Evolutionary conservation across 2,329 filamentous ascomycete genomes (phyloP), one percentile per base, ranked within the genome.

Genomic region (Claviceps paspali): DNA sequence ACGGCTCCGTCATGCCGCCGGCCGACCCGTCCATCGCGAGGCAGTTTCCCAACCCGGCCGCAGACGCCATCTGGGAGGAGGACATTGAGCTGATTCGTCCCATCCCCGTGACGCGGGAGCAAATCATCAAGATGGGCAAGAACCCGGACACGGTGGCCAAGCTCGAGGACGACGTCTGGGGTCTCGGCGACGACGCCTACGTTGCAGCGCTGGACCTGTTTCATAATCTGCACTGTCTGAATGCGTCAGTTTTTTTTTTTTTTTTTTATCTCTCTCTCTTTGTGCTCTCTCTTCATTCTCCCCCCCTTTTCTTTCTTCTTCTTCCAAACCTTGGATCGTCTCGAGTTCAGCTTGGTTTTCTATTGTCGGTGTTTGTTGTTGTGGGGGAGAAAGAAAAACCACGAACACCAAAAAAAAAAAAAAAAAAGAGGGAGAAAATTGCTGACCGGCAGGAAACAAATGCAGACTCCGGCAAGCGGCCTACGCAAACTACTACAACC

Each of bases 71-170:
- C 17, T 38, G 36, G 36, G 22, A 27, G n/a, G 5, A 23, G 7
- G 19, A 33, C 15, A 33, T 33, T 19, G 15, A 24, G 36, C 29
- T 29, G 4, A 24, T 19, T 8, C 19, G 33, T 2, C 23, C 33
- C n/a, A 22, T 22, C 8, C 12, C 23, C 7, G 29, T 33, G 2
- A 32, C 29, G 10, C 29, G 36, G 11, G 36, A 38, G 22, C 27
- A 32, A 9, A 33, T 33, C 21, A 15, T 38, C 29, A 38, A 28
- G 17, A 21, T 38, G 14, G 36, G 36, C 22, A 38, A 33, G 27
- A 7, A 38, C 23, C 36, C 36, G 6, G 36, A 38, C 21, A 38
- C 29, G 21, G 36, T 28, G 12, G 36, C 36, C n/a, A 38, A 38
- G 22, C 21, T 38, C 6, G 36, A 38, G 4, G 29, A 38, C 7